Evolutionary conservation across 2,329 filamentous ascomycete species (phyloP).

Genomic region (Elsinoe batatas): DNA sequence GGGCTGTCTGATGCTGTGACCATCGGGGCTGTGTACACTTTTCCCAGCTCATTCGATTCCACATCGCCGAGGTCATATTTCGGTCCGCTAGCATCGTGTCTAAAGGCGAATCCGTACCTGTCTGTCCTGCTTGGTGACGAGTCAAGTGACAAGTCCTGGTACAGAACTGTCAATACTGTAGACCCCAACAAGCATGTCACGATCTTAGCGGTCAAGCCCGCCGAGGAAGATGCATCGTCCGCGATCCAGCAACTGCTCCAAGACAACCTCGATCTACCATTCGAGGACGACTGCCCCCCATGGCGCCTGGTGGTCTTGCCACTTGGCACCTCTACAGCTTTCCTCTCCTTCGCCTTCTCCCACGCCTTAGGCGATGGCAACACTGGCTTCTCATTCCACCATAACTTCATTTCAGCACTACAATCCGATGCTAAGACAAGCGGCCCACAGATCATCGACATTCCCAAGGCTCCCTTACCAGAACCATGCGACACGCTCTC

Average conservation of each 20-base stretch:
- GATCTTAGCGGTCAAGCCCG: conserved; percentile 18
- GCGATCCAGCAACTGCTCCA: conserved; percentile 8
- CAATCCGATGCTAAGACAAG: background rate
- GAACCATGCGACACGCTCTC: conserved; percentile 32
- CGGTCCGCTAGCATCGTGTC: conserved; percentile 31
- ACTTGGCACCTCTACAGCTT: conserved; percentile 21
- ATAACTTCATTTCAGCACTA: conserved; percentile 28
- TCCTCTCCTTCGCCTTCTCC: conserved; percentile 35
- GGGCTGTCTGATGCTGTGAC: conserved; percentile 34
- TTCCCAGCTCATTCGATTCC: conserved; percentile 11
- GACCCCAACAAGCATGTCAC: conserved; percentile 34
- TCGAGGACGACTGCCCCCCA: conserved; percentile 26
- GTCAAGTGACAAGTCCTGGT: conserved; percentile 31
- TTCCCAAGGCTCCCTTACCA: conserved; percentile 21
- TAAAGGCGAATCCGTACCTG: conserved; percentile 32
- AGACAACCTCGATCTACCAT: conserved; percentile 17
- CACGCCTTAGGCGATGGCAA: conserved; percentile 38
- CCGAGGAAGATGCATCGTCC: background rate
- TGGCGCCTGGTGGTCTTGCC: conserved; percentile 36
- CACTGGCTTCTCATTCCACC: conserved; percentile 35
- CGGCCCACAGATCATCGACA: conserved; percentile 10
- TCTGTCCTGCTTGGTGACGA: conserved; percentile 28
- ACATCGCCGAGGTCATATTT: conserved; percentile 19
- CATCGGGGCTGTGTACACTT: conserved; percentile 29
- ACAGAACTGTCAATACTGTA: conserved; percentile 24